These are phyloP conservation scores for Blastomyces parvus DNA, from an alignment of 2,329 filamentous ascomycete species.

Conservation along the genomic window DNA sequence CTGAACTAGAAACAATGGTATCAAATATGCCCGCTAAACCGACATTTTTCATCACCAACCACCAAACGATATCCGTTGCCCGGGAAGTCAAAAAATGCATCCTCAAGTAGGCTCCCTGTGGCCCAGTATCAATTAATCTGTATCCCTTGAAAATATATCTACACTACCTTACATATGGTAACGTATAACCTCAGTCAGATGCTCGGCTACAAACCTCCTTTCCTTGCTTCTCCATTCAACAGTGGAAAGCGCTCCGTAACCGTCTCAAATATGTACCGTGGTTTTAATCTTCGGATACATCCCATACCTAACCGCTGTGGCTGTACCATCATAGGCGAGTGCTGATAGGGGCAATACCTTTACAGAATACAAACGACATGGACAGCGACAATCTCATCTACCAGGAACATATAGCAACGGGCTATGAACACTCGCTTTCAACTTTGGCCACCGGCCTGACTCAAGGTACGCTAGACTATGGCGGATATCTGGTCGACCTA, in stretches of 20 bases:
- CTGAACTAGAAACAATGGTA: no score
- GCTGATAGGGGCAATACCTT: conserved; percentile 45
- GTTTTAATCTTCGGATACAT: conserved; percentile 55
- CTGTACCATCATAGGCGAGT: conserved; percentile 47
- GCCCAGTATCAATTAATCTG: background rate
- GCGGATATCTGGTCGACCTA: conserved; percentile 47
- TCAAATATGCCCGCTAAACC: no score
- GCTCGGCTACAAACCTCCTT: background rate
- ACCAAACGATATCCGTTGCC: background rate
- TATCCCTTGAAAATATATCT: background rate
- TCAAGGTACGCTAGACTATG: conserved; percentile 47
- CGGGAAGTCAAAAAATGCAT: background rate
- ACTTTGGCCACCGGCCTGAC: conserved; percentile 46
- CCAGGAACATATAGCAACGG: conserved; percentile 38
- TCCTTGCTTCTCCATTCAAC: no score
- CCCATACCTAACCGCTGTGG: conserved; percentile 40
- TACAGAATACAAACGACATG: conserved; percentile 41
- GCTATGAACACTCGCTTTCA: conserved; percentile 48
- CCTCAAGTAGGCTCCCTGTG: background rate
- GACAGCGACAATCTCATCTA: conserved; percentile 34
- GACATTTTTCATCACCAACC: background rate
- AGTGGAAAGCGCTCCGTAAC: background rate
- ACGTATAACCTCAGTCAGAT: background rate
- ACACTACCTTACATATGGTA: background rate
- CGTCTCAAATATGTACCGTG: conserved; percentile 34